Percentiles rank a stretch among this genome's conserved stretches.
These are phyloP conservation scores for Pichia sp. DNA, from an alignment of 1,139 yeast species.

Conservation along the genomic window DNA sequence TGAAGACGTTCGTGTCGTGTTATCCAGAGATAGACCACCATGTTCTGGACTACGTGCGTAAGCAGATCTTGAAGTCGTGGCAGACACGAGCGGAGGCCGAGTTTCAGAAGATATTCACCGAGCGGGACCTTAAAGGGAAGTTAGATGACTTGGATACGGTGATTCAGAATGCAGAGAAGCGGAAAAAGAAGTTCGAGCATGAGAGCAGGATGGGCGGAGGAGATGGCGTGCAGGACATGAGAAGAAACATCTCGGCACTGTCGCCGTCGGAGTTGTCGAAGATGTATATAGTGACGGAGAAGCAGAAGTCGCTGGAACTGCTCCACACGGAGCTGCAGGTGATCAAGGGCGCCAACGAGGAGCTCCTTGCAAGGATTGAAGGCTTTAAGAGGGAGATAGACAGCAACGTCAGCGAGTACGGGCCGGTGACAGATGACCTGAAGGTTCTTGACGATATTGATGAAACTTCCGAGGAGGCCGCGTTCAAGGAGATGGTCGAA, in stretches of 20 bases:
- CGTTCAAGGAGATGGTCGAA: conserved; percentile 13
- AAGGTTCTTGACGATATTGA: conserved; percentile 9
- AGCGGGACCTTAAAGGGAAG: conserved; percentile 53
- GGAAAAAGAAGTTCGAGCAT: conserved; percentile 20
- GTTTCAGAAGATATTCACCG: conserved; percentile 61
- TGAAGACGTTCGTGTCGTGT: conserved; percentile 59
- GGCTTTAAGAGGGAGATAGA: conserved; percentile 4
- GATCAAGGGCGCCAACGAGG: conserved; percentile 2
- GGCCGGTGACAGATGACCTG: conserved; percentile 8
- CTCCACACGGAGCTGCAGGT: conserved; percentile 1
- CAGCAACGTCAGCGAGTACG: conserved; percentile 5
- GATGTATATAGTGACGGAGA: conserved; percentile 4
- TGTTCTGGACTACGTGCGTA: conserved; percentile 53
- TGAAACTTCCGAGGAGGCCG: conserved; percentile 9
- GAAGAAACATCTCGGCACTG: conserved; percentile 9
- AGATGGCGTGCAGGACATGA: not conserved
- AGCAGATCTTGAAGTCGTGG: conserved; percentile 63
- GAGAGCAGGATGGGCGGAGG: not conserved
- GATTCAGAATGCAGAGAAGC: conserved; percentile 46
- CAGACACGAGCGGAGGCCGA: conserved; percentile 52
- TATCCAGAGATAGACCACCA: conserved; percentile 60
- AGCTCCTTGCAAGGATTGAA: conserved; percentile 7
- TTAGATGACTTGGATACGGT: conserved; percentile 64
- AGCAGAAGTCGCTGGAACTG: conserved; percentile 2
- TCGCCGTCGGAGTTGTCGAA: conserved; percentile 12